Evolutionary conservation across 2,329 filamentous ascomycete genomes (phyloP).

Genomic region (Thermoascus crustaceus): DNA sequence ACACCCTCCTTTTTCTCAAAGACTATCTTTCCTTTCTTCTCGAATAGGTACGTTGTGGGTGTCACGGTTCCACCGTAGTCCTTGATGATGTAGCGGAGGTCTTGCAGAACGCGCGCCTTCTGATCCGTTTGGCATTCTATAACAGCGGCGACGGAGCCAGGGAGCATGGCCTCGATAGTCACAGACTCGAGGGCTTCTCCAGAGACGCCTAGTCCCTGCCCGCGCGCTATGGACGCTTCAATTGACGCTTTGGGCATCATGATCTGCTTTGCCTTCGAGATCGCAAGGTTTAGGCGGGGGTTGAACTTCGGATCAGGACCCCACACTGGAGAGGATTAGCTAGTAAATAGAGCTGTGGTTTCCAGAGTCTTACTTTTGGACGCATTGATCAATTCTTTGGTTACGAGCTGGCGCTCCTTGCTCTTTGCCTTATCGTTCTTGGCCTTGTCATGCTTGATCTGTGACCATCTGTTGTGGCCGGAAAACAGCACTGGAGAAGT

Average conservation of each 20-base stretch:
- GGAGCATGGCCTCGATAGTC: slow-evolving; percentile 72
- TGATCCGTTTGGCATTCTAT: slow-evolving; percentile 82
- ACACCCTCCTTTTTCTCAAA: slow-evolving; percentile 54
- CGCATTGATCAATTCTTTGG: slow-evolving; percentile 64
- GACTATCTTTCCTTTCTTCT: slow-evolving; percentile 65
- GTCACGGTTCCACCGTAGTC: slow-evolving; percentile 60
- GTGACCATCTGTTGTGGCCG: slow-evolving; percentile 91
- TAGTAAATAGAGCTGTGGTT: slow-evolving; percentile 6
- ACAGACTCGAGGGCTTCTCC: slow-evolving; percentile 70
- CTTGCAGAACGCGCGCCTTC: slow-evolving; percentile 63
- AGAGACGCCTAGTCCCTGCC: slow-evolving; percentile 70
- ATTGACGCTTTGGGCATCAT: slow-evolving; percentile 78
- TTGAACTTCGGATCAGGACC: slow-evolving; percentile 68
- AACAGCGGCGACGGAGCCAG: slow-evolving; percentile 64
- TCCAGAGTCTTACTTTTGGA: slow-evolving; percentile 55
- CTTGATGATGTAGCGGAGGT: slow-evolving; percentile 65
- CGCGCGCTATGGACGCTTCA: slow-evolving; percentile 76
- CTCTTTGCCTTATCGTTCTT: slow-evolving; percentile 71
- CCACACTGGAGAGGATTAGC: slow-evolving; percentile 47
- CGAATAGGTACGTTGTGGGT: slow-evolving; percentile 76
- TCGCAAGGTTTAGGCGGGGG: slow-evolving; percentile 62
- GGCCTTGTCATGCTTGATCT: slow-evolving; percentile 91
- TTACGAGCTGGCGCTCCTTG: slow-evolving; percentile 57
- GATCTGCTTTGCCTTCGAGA: slow-evolving; percentile 72
- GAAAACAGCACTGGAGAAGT: slow-evolving; percentile 43